Percentiles rank a stretch among this genome's conserved stretches.
Conservation (phyloP, 192 early-diverging fungal genomes). For the Neocallimastix lanati region DNA sequence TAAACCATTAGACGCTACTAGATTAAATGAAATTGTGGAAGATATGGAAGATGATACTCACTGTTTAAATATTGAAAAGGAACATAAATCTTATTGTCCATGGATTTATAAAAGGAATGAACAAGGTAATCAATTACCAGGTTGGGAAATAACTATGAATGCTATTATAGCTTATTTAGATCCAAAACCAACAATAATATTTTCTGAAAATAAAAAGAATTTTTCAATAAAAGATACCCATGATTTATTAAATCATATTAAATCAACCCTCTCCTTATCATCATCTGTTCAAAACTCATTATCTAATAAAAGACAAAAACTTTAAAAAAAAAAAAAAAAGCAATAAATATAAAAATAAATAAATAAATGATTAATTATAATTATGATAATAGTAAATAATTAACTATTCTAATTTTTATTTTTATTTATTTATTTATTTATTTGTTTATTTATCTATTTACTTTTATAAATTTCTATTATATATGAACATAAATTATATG, state of each 20-base stretch:
- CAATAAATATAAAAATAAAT: too few relatives aligned
- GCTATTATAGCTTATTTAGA: not conserved
- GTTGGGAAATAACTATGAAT: not conserved
- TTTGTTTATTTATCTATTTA: too few relatives aligned
- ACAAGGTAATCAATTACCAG: not conserved
- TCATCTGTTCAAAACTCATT: too few relatives aligned
- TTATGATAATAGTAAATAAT: too few relatives aligned
- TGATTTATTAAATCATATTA: not conserved
- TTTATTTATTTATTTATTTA: too few relatives aligned
- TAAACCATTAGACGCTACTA: not conserved
- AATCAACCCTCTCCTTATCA: not conserved
- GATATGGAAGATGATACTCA: not conserved
- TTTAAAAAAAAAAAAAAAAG: too few relatives aligned
- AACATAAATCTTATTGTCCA: not conserved
- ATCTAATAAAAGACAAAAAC: too few relatives aligned
- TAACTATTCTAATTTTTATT: too few relatives aligned
- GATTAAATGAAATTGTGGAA: not conserved
- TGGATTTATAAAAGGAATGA: not conserved
- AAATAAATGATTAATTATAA: too few relatives aligned
- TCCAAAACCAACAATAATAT: not conserved
- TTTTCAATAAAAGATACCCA: not conserved
- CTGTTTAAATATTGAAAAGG: not conserved
- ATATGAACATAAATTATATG: too few relatives aligned
- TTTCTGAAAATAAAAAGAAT: not conserved
- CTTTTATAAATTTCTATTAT: too few relatives aligned